Conservation (phyloP, 768 basidiomycete species). For the Pholiota conissans region DNA sequence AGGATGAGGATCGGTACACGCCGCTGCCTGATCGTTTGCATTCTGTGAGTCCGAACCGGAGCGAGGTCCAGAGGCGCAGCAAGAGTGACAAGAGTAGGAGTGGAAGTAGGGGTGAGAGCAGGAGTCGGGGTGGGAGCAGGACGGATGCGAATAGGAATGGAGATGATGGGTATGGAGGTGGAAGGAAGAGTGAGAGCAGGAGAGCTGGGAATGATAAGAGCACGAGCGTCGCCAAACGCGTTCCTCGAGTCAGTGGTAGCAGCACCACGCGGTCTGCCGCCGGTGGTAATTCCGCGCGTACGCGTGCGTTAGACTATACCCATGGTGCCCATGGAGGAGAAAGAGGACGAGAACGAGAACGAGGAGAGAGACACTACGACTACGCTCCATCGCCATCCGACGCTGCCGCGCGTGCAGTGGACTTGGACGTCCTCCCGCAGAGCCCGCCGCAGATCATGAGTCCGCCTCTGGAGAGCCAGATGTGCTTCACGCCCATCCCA, state of each 20-base stretch:
- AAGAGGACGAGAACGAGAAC: too few species aligned
- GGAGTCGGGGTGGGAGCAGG: neutral
- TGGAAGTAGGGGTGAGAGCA: neutral
- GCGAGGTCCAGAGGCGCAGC: slow-evolving; percentile 8
- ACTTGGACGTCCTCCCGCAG: slow-evolving; percentile 42
- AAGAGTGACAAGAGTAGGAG: neutral
- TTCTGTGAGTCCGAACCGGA: slow-evolving; percentile 21
- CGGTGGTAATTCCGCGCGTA: neutral
- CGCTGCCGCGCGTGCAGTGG: too few species aligned
- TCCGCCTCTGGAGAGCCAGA: slow-evolving; percentile 51
- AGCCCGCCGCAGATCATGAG: slow-evolving; percentile 61
- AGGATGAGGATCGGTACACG: slow-evolving; percentile 39
- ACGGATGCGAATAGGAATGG: neutral
- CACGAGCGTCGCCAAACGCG: too few species aligned
- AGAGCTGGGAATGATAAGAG: too few species aligned
- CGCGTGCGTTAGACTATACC: neutral
- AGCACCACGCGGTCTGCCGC: neutral
- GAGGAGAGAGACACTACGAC: too few species aligned
- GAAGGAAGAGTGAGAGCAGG: too few species aligned
- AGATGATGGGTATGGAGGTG: too few species aligned
- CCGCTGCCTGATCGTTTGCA: slow-evolving; percentile 32
- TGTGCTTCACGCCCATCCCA: slow-evolving; percentile 50
- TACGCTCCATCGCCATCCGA: too few species aligned
- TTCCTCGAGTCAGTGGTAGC: too few species aligned
- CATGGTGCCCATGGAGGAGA: too few species aligned